A percentile compares a stretch with the other conserved stretches of the same genome.
Evolutionary conservation across 257 asterid genomes (phyloP).

Genomic region (Lycium barbarum): DNA sequence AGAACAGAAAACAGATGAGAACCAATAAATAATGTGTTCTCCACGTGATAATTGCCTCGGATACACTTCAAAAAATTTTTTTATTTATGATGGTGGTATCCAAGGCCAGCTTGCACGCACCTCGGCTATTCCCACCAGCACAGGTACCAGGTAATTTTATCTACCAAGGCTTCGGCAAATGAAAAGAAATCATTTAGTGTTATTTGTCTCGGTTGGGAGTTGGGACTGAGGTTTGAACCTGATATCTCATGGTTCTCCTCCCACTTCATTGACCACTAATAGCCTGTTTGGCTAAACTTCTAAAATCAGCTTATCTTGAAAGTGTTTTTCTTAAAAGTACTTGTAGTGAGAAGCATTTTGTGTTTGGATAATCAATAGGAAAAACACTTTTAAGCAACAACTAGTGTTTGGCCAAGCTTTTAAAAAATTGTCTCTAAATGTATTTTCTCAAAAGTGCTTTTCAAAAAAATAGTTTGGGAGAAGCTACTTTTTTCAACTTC

Average conservation of each 20-base stretch:
- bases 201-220: background rate
- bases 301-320: too few species aligned
- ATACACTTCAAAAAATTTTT: background rate
- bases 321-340: too few species aligned
- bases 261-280: background rate
- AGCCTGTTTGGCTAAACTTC: too few species aligned
- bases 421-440: too few species aligned
- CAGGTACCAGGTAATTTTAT: background rate
- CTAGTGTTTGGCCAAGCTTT: too few species aligned
- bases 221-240: background rate
- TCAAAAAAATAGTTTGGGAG: too few species aligned
- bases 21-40: background rate
- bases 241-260: background rate
- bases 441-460: too few species aligned
- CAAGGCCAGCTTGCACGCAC: background rate
- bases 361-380: too few species aligned
- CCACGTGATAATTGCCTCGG: background rate
- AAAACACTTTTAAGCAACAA: too few species aligned
- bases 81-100: too few species aligned
- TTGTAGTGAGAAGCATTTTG: too few species aligned
- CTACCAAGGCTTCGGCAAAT: background rate
- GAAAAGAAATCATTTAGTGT: background rate
- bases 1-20: background rate
- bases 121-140: background rate
- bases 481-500: too few species aligned